Percentiles rank a stretch among this genome's conserved stretches.
These are phyloP conservation scores for Carex littledalei DNA, from an alignment of 176 grass and related monocot species.

Conservation along the genomic window DNA sequence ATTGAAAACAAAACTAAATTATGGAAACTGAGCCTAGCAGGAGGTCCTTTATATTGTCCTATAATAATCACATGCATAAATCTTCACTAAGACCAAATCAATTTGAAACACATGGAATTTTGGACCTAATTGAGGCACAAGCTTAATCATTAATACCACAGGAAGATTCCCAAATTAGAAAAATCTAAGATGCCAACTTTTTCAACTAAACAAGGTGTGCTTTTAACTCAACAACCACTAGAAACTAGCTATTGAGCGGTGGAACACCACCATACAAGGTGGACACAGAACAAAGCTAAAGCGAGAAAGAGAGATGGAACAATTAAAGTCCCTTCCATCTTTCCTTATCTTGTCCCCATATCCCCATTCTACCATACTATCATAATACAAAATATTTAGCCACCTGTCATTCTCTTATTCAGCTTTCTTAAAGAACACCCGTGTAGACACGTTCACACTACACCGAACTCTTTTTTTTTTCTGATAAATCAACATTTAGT, in stretches of 20 bases:
- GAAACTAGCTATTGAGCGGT: slow-evolving; percentile 11
- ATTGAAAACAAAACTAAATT: background rate
- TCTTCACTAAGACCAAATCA: background rate
- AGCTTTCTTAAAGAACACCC: background rate
- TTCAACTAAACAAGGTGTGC: slow-evolving; percentile 28
- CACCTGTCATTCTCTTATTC: slow-evolving; percentile 3
- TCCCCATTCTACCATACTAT: background rate
- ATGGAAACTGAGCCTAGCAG: background rate
- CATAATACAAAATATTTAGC: slow-evolving; percentile 18
- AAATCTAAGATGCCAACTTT: slow-evolving; percentile 19
- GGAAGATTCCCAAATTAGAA: slow-evolving; percentile 8
- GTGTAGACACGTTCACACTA: background rate
- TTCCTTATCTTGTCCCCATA: slow-evolving; percentile 22
- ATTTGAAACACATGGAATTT: slow-evolving; percentile 11
- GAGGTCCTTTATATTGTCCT: background rate
- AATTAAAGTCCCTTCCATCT: slow-evolving; percentile 48
- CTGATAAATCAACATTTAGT: slow-evolving; percentile 3
- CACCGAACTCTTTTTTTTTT: background rate
- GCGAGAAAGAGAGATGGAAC: slow-evolving; percentile 35
- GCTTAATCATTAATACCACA: background rate
- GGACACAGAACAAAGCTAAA: slow-evolving; percentile 62
- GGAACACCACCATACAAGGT: slow-evolving; percentile 49
- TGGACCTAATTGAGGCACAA: slow-evolving; percentile 1
- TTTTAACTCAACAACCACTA: slow-evolving; percentile 64
- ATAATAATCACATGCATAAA: slow-evolving; percentile 3